These are phyloP conservation scores for Forsythia viridissima DNA, from an alignment of 257 asterid species.

Conservation along the genomic window DNA sequence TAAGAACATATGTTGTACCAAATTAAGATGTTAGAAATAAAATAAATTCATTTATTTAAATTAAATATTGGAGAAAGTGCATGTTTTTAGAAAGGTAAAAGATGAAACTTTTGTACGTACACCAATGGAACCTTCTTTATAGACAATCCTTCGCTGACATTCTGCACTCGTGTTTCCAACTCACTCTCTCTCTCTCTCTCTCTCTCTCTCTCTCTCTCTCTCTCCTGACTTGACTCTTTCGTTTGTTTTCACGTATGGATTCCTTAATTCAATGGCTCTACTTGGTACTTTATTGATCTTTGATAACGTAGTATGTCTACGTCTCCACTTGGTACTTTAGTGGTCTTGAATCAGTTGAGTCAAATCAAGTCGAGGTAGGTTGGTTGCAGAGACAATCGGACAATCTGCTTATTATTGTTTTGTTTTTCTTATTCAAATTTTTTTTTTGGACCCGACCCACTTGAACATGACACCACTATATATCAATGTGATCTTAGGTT, in stretches of 20 bases:
- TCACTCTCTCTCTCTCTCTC: background rate
- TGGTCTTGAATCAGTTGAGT: background rate
- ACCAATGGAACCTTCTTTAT: conserved; percentile 39
- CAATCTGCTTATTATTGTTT: background rate
- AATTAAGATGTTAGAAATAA: background rate
- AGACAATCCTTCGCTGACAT: conserved; percentile 60
- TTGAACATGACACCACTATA: background rate
- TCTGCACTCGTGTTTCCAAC: conserved; percentile 63
- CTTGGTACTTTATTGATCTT: background rate
- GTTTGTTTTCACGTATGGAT: background rate
- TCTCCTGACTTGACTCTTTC: conserved; percentile 13
- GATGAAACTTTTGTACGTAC: conserved; percentile 2
- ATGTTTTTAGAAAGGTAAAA: background rate
- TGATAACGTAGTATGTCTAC: too few relatives aligned
- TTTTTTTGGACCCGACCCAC: background rate
- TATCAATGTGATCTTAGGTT: too few relatives aligned
- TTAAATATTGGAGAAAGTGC: background rate
- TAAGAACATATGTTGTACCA: too few relatives aligned
- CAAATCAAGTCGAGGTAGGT: background rate
- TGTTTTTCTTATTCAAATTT: background rate
- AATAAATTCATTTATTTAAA: background rate
- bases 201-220: background rate
- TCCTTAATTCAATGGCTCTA: background rate
- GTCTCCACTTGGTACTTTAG: background rate
- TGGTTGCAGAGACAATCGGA: background rate